A percentile compares a stretch with the other conserved stretches of the same genome.
Conservation (phyloP, 805 yeast species). For the Candida vartiovaarae region DNA sequence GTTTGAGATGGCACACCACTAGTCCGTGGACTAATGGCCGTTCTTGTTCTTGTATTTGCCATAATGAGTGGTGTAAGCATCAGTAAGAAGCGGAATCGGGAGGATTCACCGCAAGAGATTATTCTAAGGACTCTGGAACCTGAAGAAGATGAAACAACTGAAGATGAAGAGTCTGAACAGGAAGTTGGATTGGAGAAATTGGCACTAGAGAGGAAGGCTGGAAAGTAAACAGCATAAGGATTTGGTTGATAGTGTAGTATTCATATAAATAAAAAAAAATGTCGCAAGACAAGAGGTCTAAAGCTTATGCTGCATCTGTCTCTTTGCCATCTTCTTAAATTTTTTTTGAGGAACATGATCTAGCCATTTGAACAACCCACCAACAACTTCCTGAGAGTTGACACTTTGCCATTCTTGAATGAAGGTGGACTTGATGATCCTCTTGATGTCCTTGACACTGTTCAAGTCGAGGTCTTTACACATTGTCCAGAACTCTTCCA, state of each 20-base stretch:
- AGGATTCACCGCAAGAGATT: slow-evolving; percentile 27
- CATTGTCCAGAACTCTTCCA: slow-evolving; percentile 31
- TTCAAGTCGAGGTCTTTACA: slow-evolving; percentile 32
- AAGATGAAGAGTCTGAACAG: slow-evolving; percentile 19
- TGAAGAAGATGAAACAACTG: slow-evolving; percentile 24
- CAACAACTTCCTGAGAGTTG: slow-evolving; percentile 57
- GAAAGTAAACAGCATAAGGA: no score
- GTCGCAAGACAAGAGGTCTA: not conserved
- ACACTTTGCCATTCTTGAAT: slow-evolving; percentile 35
- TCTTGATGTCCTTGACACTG: slow-evolving; percentile 38
- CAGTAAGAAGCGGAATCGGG: slow-evolving; percentile 29
- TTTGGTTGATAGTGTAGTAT: not conserved
- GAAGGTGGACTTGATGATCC: slow-evolving; percentile 27
- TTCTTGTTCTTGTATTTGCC: slow-evolving; percentile 55
- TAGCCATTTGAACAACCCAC: slow-evolving; percentile 66
- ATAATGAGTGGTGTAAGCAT: slow-evolving; percentile 47
- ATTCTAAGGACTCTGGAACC: slow-evolving; percentile 27
- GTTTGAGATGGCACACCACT: slow-evolving; percentile 88
- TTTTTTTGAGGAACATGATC: slow-evolving; percentile 67
- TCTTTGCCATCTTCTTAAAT: slow-evolving; percentile 47
- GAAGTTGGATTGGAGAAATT: slow-evolving; percentile 16
- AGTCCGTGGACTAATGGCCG: slow-evolving; percentile 79
- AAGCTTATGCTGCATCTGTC: slow-evolving; percentile 55
- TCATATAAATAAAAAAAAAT: not conserved
- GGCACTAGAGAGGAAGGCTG: not conserved